Evolutionary conservation across 2,329 filamentous ascomycete species (phyloP).

Genomic region (Bipolaris oryzae): DNA sequence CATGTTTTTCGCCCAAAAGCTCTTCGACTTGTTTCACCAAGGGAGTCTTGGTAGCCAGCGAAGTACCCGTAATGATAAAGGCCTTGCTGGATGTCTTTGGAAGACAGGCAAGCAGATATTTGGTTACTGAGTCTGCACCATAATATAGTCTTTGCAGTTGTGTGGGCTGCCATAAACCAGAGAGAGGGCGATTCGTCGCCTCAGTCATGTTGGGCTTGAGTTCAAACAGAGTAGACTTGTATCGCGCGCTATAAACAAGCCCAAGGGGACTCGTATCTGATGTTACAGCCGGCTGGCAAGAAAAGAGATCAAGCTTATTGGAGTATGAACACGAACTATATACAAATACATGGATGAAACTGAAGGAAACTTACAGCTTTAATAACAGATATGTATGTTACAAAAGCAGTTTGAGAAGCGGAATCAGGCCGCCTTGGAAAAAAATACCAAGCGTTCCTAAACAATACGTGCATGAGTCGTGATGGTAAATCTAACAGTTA

Average conservation of each 20-base stretch:
- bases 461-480: no score
- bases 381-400: no score
- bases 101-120: slow-evolving; percentile 55
- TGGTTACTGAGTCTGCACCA: slow-evolving; percentile 55
- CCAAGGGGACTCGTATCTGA: neutral
- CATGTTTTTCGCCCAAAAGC: slow-evolving; percentile 55
- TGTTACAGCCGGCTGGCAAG: neutral
- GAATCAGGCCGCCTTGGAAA: neutral
- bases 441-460: no score
- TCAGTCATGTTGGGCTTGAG: slow-evolving; percentile 48
- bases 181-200: slow-evolving; percentile 52
- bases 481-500: no score
- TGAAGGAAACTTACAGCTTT: no score
- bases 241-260: neutral
- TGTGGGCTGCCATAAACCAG: slow-evolving; percentile 59
- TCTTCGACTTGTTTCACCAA: slow-evolving; percentile 59
- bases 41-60: slow-evolving; percentile 60
- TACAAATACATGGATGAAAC: no score
- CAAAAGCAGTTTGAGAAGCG: neutral
- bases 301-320: neutral
- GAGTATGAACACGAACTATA: no score
- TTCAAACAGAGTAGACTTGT: slow-evolving; percentile 8
- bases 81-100: slow-evolving; percentile 57
- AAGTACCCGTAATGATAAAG: slow-evolving; percentile 63
- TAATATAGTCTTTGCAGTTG: slow-evolving; percentile 59